Evolutionary conservation across 768 basidiomycete genomes (phyloP), one percentile per base, ranked within the genome.

Genomic region (Candolleomyces efflorescens): DNA sequence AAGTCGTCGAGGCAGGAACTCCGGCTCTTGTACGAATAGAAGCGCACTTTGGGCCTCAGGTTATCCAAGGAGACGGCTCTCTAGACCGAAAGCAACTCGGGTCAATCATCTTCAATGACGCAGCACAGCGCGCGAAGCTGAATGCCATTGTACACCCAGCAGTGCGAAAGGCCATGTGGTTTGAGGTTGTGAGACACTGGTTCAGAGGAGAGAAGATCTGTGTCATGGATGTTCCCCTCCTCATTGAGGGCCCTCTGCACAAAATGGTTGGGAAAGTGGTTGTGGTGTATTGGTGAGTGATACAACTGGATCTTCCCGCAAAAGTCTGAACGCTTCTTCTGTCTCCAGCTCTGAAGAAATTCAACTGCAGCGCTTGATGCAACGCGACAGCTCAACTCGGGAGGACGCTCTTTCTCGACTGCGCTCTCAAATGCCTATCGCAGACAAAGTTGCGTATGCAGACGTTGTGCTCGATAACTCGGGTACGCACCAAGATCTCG

Each of bases 101-200:
- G 3, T 74, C 75, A 18, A 84, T 97, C 60, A 82, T 99, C 45
- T 99, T 98, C 75, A 82, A 80, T 20, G 89, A 95, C 65, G 82
- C 82, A 44, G 70, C 63, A 13, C 84, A 91, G 72, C 77, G 95
- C 54, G 82, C 78, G 65, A 78, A 78, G 67, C 73, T 98, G 58
- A 98, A 98, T 63, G 68, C 73, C 6, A 95, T 98, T 63, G 83
- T 94, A 5, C 97, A 99, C 68, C 96, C 97, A 4, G 89, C 90
- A 0, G 92, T 98, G n/a, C 73, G 86, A 53, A 78, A 81, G 60
- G 84, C 81, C n/a, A 90, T 98, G 81, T 65, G 88, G 10, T 81
- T 79, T 79, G 75, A 76, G 53, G 80, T 95, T 3, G 47, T 93
- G 51, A 74, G 75, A 57, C 75, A 76, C 57, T 99, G 95, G 93